Conservation (phyloP, 2,329 filamentous ascomycete species). For the Diplocarpon rosae region DNA sequence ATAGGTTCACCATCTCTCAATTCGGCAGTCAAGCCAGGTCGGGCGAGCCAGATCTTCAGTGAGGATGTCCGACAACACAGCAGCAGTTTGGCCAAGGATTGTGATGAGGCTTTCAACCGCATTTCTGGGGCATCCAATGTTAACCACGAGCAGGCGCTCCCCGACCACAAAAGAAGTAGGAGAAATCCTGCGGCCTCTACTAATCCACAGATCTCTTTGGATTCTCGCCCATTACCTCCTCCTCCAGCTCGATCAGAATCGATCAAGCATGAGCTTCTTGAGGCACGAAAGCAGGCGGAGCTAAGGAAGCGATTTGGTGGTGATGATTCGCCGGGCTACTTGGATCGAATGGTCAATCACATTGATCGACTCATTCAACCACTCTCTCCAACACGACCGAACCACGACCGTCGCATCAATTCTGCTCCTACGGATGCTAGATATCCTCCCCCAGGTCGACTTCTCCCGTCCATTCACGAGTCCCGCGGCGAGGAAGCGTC, state of each 20-base stretch:
- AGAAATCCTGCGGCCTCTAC: no score
- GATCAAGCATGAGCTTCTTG: constrained; percentile 21
- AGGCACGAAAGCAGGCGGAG: constrained; percentile 24
- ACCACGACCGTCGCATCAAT: constrained; percentile 30
- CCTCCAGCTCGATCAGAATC: constrained; percentile 24
- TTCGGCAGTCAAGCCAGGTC: constrained; percentile 10
- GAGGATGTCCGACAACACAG: constrained; percentile 80
- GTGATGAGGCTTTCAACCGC: constrained; percentile 84
- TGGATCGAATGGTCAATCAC: constrained; percentile 49
- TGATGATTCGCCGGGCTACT: constrained; percentile 34
- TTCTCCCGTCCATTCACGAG: constrained; percentile 25
- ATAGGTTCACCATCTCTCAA: constrained; percentile 5
- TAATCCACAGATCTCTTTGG: constrained; percentile 5
- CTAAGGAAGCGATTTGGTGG: constrained; percentile 19
- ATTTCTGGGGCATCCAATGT: constrained; percentile 32
- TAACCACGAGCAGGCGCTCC: not conserved
- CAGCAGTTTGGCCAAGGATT: constrained; percentile 75
- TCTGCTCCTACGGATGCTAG: constrained; percentile 33
- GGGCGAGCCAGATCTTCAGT: constrained; percentile 36
- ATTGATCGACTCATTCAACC: constrained; percentile 45
- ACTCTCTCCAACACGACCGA: constrained; percentile 9
- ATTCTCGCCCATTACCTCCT: constrained; percentile 24
- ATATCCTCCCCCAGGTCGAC: constrained; percentile 4
- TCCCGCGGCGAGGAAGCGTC: constrained; percentile 15
- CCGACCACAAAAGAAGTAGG: no score